Percentiles rank a stretch among this genome's conserved stretches.
Evolutionary conservation across 2,329 filamentous ascomycete species (phyloP).

Genomic region (Blastomyces gilchristii): DNA sequence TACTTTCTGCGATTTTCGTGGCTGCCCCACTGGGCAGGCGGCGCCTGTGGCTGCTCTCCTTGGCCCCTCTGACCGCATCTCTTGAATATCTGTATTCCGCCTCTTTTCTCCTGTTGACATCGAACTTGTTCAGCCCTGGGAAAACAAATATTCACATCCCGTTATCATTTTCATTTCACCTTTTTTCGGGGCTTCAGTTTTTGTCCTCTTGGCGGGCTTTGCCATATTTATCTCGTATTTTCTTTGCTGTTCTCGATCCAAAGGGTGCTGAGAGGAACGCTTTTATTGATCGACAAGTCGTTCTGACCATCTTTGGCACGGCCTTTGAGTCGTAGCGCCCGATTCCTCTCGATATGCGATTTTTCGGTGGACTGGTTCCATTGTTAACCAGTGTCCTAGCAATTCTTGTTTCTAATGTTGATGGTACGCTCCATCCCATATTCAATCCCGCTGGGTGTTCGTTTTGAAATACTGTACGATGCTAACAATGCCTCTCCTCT

Average conservation of each 20-base stretch:
- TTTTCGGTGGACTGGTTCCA: conserved; percentile 20
- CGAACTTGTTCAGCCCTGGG: background rate
- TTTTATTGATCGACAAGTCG: background rate
- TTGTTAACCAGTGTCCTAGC: conserved; percentile 21
- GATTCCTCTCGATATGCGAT: conserved; percentile 19
- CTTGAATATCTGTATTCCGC: background rate
- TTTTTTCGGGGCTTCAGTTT: background rate
- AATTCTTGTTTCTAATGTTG: conserved; percentile 17
- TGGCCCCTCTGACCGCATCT: too few relatives aligned
- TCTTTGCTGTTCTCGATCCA: background rate
- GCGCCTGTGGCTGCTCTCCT: too few relatives aligned
- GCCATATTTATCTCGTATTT: background rate
- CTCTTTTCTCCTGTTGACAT: background rate
- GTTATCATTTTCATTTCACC: background rate
- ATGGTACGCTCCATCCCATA: conserved; percentile 13
- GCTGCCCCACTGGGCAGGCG: too few relatives aligned
- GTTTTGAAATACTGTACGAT: background rate
- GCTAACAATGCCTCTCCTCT: conserved; percentile 3
- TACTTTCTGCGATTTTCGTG: too few relatives aligned
- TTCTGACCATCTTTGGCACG: conserved; percentile 4
- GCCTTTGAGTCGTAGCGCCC: conserved; percentile 10
- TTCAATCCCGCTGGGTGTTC: conserved; percentile 2
- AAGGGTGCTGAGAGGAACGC: background rate
- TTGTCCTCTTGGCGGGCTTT: background rate
- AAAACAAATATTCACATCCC: background rate